These are phyloP conservation scores for Calonectria pseudoturangicola DNA, from an alignment of 2,329 filamentous ascomycete genomes.

Conservation along the genomic window DNA sequence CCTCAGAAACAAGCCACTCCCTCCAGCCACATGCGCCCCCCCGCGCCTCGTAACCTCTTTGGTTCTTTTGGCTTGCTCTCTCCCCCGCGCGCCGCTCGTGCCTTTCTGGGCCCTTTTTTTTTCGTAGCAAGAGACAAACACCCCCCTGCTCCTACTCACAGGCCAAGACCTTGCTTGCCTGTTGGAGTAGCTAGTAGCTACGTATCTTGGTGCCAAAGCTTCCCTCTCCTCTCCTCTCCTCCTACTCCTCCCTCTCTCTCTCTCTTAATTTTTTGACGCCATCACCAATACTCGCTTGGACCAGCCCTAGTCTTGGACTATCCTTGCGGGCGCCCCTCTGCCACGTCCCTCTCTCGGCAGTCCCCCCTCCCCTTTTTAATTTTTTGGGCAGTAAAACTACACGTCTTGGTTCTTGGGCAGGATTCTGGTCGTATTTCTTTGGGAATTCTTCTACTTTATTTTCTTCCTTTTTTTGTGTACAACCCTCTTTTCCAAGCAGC, in stretches of 20 bases:
- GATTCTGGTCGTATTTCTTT: neutral
- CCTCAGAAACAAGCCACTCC: neutral
- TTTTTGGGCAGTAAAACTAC: neutral
- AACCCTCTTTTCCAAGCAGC: conserved; percentile 24
- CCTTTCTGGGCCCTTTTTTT: neutral
- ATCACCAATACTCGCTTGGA: conserved; percentile 43
- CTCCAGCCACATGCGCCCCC: neutral
- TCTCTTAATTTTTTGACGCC: conserved; percentile 45
- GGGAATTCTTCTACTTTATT: conserved; percentile 5
- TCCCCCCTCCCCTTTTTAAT: neutral
- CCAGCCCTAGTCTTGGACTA: conserved; percentile 25
- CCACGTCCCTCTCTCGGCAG: conserved; percentile 9
- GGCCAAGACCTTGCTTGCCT: neutral
- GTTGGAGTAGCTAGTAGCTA: conserved; percentile 15
- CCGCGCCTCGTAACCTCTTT: neutral
- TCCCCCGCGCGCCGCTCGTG: neutral
- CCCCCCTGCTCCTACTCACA: too few species aligned
- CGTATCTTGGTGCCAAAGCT: conserved; percentile 5
- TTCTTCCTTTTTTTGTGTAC: neutral
- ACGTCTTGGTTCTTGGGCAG: neutral
- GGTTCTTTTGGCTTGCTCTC: neutral
- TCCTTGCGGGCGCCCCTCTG: conserved; percentile 19
- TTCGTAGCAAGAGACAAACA: too few species aligned
- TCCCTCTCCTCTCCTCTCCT: conserved; percentile 30
- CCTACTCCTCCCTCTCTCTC: conserved; percentile 33